These are phyloP conservation scores for Crithidia fasciculata DNA, from an alignment of 208 protist genomes.

Conservation along the genomic window DNA sequence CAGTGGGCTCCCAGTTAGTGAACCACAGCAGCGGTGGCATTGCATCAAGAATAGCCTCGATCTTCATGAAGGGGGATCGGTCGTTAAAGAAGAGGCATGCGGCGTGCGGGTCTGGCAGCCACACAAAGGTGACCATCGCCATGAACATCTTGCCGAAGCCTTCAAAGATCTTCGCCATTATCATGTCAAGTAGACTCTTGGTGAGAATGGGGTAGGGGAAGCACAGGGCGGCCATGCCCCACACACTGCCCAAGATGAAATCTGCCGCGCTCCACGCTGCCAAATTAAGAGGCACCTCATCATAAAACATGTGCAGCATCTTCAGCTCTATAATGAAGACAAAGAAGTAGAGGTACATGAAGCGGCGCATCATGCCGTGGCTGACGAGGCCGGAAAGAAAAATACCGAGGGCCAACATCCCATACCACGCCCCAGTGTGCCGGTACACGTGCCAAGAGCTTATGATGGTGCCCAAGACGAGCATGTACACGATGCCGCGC, in stretches of 20 bases:
- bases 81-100: constrained; percentile 42
- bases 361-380: constrained; percentile 37
- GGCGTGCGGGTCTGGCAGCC: constrained; percentile 34
- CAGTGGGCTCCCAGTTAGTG: constrained; percentile 43
- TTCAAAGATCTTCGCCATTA: constrained; percentile 17
- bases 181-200: constrained; percentile 22
- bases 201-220: constrained; percentile 31
- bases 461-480: constrained; percentile 17
- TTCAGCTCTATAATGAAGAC: constrained; percentile 36
- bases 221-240: constrained; percentile 29
- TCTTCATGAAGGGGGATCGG: constrained; percentile 29
- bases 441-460: constrained; percentile 9
- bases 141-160: constrained; percentile 27
- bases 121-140: constrained; percentile 13
- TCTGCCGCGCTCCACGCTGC: constrained; percentile 26
- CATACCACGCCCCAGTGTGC: constrained; percentile 20
- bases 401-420: constrained; percentile 15
- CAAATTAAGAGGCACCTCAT: constrained; percentile 1
- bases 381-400: constrained; percentile 18
- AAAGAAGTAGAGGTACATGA: constrained; percentile 42
- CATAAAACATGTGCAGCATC: constrained; percentile 4
- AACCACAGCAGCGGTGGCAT: constrained; percentile 50
- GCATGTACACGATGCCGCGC: constrained; percentile 32
- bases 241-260: constrained; percentile 30
- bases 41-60: constrained; percentile 32